Evolutionary conservation across 495 filamentous ascomycete species (phyloP).

Genomic region (Podospora sp.): DNA sequence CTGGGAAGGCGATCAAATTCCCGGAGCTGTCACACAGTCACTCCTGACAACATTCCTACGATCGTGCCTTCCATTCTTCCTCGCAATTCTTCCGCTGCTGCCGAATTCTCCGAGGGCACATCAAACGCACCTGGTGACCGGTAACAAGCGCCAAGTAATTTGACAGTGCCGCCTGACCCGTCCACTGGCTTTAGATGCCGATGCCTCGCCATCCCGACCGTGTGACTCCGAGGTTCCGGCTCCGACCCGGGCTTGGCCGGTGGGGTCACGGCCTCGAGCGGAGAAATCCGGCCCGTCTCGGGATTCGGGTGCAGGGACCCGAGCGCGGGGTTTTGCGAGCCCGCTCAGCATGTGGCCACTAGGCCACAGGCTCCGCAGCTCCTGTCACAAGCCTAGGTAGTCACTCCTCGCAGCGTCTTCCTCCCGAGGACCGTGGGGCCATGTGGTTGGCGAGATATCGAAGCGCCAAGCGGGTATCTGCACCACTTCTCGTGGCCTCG

Average conservation of each 20-base stretch:
- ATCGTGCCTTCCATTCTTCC: background rate
- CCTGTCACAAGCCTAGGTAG: background rate
- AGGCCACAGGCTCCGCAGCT: background rate
- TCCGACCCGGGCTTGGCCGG: background rate
- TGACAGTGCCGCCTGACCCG: background rate
- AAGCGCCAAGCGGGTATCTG: background rate
- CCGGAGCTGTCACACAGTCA: background rate
- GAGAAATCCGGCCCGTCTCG: background rate
- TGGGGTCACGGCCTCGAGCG: background rate
- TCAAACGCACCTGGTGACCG: background rate
- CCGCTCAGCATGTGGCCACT: background rate
- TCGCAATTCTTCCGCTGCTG: background rate
- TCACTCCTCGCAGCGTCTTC: background rate
- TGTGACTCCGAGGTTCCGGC: background rate
- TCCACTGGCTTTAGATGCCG: background rate
- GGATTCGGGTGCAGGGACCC: background rate
- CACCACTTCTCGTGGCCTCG: background rate
- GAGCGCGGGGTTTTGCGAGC: background rate
- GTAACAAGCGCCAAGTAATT: background rate
- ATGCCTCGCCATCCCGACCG: background rate
- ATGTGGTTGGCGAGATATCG: background rate
- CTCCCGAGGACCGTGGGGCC: background rate
- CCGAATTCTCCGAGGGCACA: background rate
- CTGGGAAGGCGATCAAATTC: conserved; percentile 4
- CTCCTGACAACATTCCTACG: background rate